Evolutionary conservation across 352 stramenopile genomes (phyloP), one percentile per base, ranked within the genome.

Genomic region (Globisporangium yorkense): DNA sequence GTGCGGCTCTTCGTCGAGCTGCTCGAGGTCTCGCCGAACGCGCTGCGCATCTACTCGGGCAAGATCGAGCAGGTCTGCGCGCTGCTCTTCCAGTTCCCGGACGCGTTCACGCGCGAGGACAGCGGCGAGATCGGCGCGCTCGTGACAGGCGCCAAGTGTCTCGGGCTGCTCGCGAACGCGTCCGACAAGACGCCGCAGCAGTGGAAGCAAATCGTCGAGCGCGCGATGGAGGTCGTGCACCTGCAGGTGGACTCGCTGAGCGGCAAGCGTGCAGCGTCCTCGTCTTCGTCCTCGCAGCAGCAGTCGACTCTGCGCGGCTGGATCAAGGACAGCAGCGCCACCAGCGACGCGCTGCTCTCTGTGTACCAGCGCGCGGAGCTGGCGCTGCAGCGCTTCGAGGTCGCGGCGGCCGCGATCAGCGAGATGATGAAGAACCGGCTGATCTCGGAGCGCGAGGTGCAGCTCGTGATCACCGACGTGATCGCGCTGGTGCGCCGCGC

Each of bases 401-500:
- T 76, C 12, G 66, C 83, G 1, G 48, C 76, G 27, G 56, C 56
- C 10, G 70, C 78, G 27, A 54, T 94, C 40, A 51, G 68, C 4
- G 74, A 71, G 40, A 59, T 77, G 54, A 39, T 92, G 47, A 67
- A 62, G 61, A 86, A 62, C 65, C 67, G 68, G 16, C 64, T 65
- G 40, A 74, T 92, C 54, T 87, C 73, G n/a, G 84, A 94, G 57
- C 80, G 80, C 50, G 84, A 94, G 43, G 77, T 85, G 54, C 78
- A 89, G 62, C 66, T 85, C 39, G 66, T 94, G 29, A 39, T 89
- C 2, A 54, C 52, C 12, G 77, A 90, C 9, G 47, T 90, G 21
- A 51, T 92, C 41, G 52, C 66, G 18, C 70, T 92, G 24, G 66
- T 73, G 49, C 80, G 80, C 7, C 80, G 84, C 18, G 72, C 84